Evolutionary conservation across 495 filamentous ascomycete species (phyloP).

Genomic region (Collariella sp.): DNA sequence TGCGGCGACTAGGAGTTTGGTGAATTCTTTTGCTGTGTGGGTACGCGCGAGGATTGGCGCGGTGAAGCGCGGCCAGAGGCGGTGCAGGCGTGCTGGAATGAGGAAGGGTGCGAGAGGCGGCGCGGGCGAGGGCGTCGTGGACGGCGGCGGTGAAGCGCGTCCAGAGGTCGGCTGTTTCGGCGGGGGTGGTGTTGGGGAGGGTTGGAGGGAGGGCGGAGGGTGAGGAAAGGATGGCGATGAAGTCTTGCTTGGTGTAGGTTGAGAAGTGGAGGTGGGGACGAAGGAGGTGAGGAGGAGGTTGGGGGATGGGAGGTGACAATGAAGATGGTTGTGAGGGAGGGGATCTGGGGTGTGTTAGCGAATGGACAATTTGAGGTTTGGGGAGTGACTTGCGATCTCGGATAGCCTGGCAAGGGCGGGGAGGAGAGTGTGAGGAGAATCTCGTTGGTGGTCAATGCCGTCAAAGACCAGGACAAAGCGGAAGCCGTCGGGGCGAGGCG

Average conservation of each 20-base stretch:
- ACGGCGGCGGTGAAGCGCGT: constrained; percentile 63
- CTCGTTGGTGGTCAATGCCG: constrained; percentile 80
- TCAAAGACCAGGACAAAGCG: constrained; percentile 79
- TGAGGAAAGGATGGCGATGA: constrained; percentile 58
- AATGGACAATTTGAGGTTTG: neutral
- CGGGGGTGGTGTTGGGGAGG: constrained; percentile 30
- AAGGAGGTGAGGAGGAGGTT: constrained; percentile 62
- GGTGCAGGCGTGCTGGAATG: constrained; percentile 47
- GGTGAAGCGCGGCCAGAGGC: constrained; percentile 65
- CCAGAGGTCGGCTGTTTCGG: constrained; percentile 61
- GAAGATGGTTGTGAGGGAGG: constrained; percentile 67
- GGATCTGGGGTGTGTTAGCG: constrained; percentile 51
- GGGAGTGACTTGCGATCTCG: constrained; percentile 22
- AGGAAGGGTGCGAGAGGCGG: constrained; percentile 57
- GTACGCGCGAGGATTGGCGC: constrained; percentile 54
- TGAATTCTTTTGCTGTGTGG: constrained; percentile 69
- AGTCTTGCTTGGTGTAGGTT: constrained; percentile 71
- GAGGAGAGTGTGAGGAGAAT: constrained; percentile 69
- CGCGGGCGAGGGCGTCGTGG: constrained; percentile 62
- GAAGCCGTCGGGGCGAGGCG: constrained; percentile 25
- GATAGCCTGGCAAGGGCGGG: constrained; percentile 46
- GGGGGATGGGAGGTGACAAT: constrained; percentile 65
- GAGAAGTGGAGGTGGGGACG: constrained; percentile 73
- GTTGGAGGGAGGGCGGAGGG: constrained; percentile 24
- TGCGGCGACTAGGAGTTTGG: constrained; percentile 65